A percentile compares a stretch with the other conserved stretches of the same genome.
phyloP scores from a whole-genome alignment of 805 yeast species.

The Kregervanrija delftensis region DNA sequence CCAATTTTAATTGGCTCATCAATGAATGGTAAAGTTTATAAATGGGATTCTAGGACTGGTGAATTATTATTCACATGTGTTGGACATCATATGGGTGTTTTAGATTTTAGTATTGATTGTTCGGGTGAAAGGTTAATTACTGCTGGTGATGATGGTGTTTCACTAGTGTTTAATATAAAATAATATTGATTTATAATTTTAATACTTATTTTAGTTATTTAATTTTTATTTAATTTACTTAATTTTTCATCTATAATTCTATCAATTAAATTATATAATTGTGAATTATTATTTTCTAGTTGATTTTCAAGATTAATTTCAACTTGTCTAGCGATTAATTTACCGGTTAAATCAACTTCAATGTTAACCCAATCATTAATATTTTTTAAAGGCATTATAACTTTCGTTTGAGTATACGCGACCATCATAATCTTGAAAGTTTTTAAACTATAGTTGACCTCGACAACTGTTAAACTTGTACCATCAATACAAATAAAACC shows the following conservation, averaged over 20 bases:
- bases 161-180: constrained; percentile 51
- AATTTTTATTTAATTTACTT: neutral
- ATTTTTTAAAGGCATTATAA: constrained; percentile 59
- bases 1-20: constrained; percentile 63
- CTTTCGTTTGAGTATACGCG: constrained; percentile 80
- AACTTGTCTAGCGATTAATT: constrained; percentile 84
- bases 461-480: constrained; percentile 80
- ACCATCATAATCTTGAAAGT: constrained; percentile 86
- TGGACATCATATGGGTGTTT: constrained; percentile 92
- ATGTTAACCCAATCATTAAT: constrained; percentile 69
- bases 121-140: constrained; percentile 68
- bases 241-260: constrained; percentile 41
- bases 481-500: constrained; percentile 95
- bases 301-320: constrained; percentile 48
- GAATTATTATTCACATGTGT: constrained; percentile 67
- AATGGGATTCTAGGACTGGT: constrained; percentile 88
- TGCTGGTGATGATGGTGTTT: constrained; percentile 97
- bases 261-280: constrained; percentile 43
- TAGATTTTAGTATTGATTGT: constrained; percentile 71
- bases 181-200: neutral
- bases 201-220: neutral
- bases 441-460: constrained; percentile 51
- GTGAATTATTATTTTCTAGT: constrained; percentile 39
- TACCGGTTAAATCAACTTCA: constrained; percentile 94
- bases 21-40: constrained; percentile 80